Evolutionary conservation across 2,329 filamentous ascomycete species (phyloP), one percentile per base, ranked within the genome.

Genomic region (Ustulina deusta): DNA sequence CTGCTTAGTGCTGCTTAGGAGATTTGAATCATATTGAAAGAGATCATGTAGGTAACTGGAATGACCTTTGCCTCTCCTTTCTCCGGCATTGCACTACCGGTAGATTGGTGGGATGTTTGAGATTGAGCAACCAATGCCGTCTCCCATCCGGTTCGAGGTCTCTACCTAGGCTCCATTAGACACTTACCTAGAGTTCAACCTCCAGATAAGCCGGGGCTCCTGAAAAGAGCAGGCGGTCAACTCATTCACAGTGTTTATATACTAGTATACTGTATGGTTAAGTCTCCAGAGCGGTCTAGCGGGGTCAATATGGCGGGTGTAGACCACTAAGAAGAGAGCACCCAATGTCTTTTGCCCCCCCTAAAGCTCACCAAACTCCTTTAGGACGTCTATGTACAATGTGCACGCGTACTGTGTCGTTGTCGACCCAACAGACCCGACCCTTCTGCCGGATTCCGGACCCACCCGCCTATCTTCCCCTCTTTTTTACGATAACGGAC

Each of bases 91-190:
- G 36, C 22, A 20, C 32, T 22, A 17, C 42, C 51, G 42, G 58
- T 22, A 63, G 52, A 17, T 40, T 34, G 4, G 34, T 40, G 34
- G 52, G 20, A 17, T 6, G n/a, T 15, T 38, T 17, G 40, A 54
- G 20, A 13, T 20, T 65, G 32, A 55, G 11, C 29, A 38, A 36
- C 22, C 57, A 46, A 60, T 61, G 56, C 27, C 10, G 11, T 27
- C 11, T 42, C 61, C 46, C 63, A 52, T 64, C 62, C 49, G 55
- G 66, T 58, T 69, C 68, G 65, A 70, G 69, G 70, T 72, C 62
- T 66, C 64, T 59, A 69, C n/a, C n/a, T n/a, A n/a, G n/a, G n/a
- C n/a, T n/a, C n/a, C n/a, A n/a, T n/a, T n/a, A n/a, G n/a, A n/a
- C 20, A 20, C 20, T 25, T 22, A 49, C 13, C 38, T 17, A 4